phyloP scores from a whole-genome alignment of 257 asterid genomes.

The Solanum rostratum region DNA sequence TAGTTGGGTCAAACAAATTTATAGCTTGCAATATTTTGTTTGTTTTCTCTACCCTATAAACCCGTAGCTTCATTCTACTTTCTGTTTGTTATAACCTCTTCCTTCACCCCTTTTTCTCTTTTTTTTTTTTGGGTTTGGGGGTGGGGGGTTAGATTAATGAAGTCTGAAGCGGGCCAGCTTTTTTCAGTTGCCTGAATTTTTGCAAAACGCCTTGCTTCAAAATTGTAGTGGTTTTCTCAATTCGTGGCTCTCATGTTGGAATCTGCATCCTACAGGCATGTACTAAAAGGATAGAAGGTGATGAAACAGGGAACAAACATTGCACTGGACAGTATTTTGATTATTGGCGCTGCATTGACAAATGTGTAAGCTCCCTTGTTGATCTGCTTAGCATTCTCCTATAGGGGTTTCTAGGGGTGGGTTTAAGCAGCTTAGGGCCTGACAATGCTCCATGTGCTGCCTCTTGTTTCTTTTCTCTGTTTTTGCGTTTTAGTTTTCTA shows the following conservation, averaged over 20 bases:
- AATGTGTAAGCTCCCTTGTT: slow-evolving; percentile 8
- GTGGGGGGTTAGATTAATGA: neutral
- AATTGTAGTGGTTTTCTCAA: neutral
- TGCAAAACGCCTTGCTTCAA: neutral
- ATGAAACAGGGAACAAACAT: slow-evolving; percentile 22
- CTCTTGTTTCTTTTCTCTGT: neutral
- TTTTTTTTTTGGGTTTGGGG: neutral
- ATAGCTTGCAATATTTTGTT: neutral
- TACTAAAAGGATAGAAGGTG: slow-evolving; percentile 38
- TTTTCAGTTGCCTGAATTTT: neutral
- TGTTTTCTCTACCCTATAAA: neutral
- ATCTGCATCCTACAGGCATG: slow-evolving; percentile 32
- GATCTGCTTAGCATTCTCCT: neutral
- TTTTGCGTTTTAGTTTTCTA: neutral
- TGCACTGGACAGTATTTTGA: slow-evolving; percentile 36
- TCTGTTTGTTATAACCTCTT: neutral
- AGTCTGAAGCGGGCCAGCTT: neutral
- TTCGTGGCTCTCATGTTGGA: neutral
- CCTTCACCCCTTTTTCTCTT: neutral
- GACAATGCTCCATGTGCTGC: neutral
- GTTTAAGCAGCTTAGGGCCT: neutral
- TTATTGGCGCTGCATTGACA: slow-evolving; percentile 22
- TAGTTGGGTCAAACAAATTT: neutral
- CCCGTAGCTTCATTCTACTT: neutral
- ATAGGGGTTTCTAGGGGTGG: neutral